Conservation (phyloP, 1,139 yeast genomes). For the Nakaseomyces glabratus region DNA sequence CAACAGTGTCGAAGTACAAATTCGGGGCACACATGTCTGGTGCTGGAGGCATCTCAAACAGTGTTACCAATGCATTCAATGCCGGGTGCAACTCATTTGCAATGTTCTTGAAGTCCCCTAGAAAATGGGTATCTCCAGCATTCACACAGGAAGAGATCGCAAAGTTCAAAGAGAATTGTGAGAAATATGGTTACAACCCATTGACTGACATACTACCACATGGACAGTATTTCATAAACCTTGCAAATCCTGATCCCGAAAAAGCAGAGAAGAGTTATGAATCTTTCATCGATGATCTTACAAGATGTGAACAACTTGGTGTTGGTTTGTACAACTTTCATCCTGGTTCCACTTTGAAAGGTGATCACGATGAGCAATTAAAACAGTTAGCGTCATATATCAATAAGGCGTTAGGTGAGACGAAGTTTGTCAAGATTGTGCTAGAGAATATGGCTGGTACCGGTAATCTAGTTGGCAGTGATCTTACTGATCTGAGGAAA, state of each 20-base stretch:
- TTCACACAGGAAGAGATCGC: conserved; percentile 56
- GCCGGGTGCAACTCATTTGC: conserved; percentile 86
- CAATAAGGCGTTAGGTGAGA: conserved; percentile 65
- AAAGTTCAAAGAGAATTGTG: conserved; percentile 56
- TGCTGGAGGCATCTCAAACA: conserved; percentile 65
- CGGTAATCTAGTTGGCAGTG: conserved; percentile 81
- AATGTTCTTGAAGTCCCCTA: conserved; percentile 78
- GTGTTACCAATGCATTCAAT: conserved; percentile 64
- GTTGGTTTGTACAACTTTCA: conserved; percentile 88
- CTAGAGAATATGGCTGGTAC: conserved; percentile 98
- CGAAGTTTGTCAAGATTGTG: conserved; percentile 74
- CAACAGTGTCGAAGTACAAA: conserved; percentile 36
- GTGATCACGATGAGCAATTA: conserved; percentile 58
- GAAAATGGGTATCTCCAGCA: conserved; percentile 84
- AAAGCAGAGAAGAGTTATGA: conserved; percentile 68
- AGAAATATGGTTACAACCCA: conserved; percentile 58
- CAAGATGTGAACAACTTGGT: conserved; percentile 74
- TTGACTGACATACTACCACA: conserved; percentile 79
- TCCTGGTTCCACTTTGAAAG: conserved; percentile 83
- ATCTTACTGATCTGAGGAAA: conserved; percentile 60
- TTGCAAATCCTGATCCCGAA: conserved; percentile 82
- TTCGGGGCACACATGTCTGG: conserved; percentile 80
- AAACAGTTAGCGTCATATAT: conserved; percentile 64
- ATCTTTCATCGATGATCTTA: conserved; percentile 79
- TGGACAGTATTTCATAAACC: conserved; percentile 84